Conservation (phyloP, 495 filamentous ascomycete species). For the Thozetella sp. region DNA sequence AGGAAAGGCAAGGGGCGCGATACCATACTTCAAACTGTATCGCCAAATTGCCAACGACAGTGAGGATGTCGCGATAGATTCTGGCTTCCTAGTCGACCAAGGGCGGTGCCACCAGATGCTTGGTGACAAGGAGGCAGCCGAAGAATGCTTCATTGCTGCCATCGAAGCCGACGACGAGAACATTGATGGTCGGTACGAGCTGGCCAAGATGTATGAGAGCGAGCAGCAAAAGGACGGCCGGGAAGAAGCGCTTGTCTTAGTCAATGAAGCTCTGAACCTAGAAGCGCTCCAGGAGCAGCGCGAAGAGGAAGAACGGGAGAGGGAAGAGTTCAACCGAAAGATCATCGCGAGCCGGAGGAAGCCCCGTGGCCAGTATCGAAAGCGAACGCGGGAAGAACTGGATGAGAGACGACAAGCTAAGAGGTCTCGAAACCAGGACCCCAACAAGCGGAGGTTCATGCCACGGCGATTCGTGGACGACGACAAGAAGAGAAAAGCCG, state of each 20-base stretch:
- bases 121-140: slow-evolving; percentile 66
- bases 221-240: slow-evolving; percentile 59
- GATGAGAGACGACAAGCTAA: slow-evolving; percentile 13
- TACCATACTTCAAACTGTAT: slow-evolving; percentile 74
- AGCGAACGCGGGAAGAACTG: background rate
- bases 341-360: slow-evolving; percentile 17
- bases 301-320: slow-evolving; percentile 12
- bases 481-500: slow-evolving; percentile 31
- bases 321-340: slow-evolving; percentile 11
- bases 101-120: slow-evolving; percentile 70
- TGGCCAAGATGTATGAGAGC: slow-evolving; percentile 81
- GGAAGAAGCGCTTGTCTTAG: slow-evolving; percentile 68
- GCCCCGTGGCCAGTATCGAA: background rate
- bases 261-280: slow-evolving; percentile 73
- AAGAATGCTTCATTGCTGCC: slow-evolving; percentile 72
- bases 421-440: slow-evolving; percentile 17
- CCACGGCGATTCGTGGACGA: slow-evolving; percentile 35
- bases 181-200: slow-evolving; percentile 67
- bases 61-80: slow-evolving; percentile 55
- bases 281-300: slow-evolving; percentile 38
- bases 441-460: slow-evolving; percentile 25
- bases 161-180: slow-evolving; percentile 68
- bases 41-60: slow-evolving; percentile 55
- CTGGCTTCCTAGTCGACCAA: slow-evolving; percentile 67
- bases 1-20: slow-evolving; percentile 60